Conservation (phyloP, 2,329 filamentous ascomycete genomes). For the Westerdykella sp. region DNA sequence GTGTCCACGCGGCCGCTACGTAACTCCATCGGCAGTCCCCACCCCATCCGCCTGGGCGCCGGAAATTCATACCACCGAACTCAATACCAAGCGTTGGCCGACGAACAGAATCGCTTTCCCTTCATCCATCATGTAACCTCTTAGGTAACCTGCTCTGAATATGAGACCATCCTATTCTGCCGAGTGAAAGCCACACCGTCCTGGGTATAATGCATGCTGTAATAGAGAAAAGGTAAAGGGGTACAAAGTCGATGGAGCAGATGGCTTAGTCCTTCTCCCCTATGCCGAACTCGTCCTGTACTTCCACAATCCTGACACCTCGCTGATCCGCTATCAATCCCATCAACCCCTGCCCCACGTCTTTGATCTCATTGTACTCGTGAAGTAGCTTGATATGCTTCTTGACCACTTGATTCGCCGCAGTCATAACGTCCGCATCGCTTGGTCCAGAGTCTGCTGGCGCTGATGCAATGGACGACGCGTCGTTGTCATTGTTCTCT, state of each 20-base stretch:
- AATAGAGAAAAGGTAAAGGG: background rate
- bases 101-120: no score
- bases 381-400: slow-evolving; percentile 60
- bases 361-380: slow-evolving; percentile 65
- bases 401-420: slow-evolving; percentile 51
- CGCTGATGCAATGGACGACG: slow-evolving; percentile 12
- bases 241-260: no score
- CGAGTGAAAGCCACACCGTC: no score
- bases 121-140: no score
- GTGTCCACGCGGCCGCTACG: background rate
- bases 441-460: slow-evolving; percentile 19
- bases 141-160: no score
- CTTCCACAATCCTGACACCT: slow-evolving; percentile 48
- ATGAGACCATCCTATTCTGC: no score
- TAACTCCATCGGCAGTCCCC: no score
- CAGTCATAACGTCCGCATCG: slow-evolving; percentile 30
- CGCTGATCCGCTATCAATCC: slow-evolving; percentile 61
- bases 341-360: slow-evolving; percentile 60
- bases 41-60: no score
- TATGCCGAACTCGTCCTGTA: slow-evolving; percentile 46
- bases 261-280: slow-evolving; percentile 38
- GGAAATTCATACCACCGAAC: no score
- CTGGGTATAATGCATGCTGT: no score
- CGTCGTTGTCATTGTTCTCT: slow-evolving; percentile 15
- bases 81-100: no score